Base-by-base conservation (phyloP, 371 early-diverging fungal species). In the Apophysomyces sp. region DNA sequence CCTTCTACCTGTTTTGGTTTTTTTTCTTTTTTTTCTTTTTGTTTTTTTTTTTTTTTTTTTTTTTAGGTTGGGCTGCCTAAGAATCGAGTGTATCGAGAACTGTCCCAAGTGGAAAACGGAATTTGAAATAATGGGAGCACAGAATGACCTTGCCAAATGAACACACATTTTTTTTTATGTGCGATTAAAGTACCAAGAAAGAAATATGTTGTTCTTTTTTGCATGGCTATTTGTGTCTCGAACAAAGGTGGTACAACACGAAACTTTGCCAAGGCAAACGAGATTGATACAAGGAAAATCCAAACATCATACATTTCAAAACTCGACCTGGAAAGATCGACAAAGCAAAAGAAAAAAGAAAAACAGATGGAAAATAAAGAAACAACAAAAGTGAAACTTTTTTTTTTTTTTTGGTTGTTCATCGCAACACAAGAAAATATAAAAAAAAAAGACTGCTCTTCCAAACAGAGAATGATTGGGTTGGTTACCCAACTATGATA, bases 31-130 rank as follows among this genome's bases (percentile, higher is more conserved):
- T 18, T 44, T 44, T 44, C 9, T 18, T 44, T n/a, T n/a, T n/a
- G n/a, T n/a, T 18, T 41, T n/a, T 41, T 15, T 18, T 21, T n/a
- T 18, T 44, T 44, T n/a, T 18, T 44, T 44, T 44, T 18, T 18
- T 44, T 52, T 24, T 65, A 80, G 80, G 77, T 80, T 44, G 80
- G 80, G 8, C 62, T 80, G 27, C 77, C 80, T 15, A 71, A 71
- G 49, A 66, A 68, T 53, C 80, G 62, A 16, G 53, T 80, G 29
- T 80, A 69, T 59, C 60, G 63, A 57, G 67, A 75, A 61, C 44
- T 65, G 29, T 44, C 49, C 4, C 16, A 44, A 44, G 9, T 44
- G 21, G 49, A 44, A 44, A 21, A 21, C 49, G 49, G 49, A 44
- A 9, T 44, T 21, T 44, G 11, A 44, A 44, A 21, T 3, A 18